These are phyloP conservation scores for Scutellaria baicalensis DNA, from an alignment of 257 asterid genomes.

Conservation along the genomic window DNA sequence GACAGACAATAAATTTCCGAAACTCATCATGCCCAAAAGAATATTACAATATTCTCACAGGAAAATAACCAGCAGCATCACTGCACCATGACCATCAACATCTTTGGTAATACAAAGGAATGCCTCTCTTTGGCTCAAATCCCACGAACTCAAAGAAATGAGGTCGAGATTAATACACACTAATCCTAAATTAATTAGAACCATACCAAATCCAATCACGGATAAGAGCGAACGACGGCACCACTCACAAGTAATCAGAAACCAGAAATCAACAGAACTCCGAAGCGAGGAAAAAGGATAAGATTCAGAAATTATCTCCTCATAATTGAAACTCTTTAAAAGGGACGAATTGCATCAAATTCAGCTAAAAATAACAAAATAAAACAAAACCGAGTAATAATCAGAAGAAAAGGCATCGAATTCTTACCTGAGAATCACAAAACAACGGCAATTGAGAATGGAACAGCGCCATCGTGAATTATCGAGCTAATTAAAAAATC, in stretches of 20 bases:
- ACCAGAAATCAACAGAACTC: background rate
- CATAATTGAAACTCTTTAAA: background rate
- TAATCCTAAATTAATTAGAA: slow-evolving; percentile 1
- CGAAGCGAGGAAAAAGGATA: background rate
- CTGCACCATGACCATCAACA: slow-evolving; percentile 4
- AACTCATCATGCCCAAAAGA: slow-evolving; percentile 3
- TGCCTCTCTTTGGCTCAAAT: slow-evolving; percentile 3
- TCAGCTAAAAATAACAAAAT: background rate
- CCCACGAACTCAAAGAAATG: background rate
- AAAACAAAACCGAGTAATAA: background rate
- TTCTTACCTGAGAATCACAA: slow-evolving; percentile 32
- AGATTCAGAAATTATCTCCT: slow-evolving; percentile 8
- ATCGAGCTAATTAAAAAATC: background rate
- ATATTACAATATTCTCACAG: background rate
- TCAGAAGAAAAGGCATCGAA: slow-evolving; percentile 2
- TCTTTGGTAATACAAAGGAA: background rate
- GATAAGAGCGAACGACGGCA: background rate
- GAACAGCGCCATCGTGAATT: slow-evolving; percentile 29
- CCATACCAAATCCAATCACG: background rate
- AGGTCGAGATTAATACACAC: background rate
- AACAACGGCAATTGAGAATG: slow-evolving; percentile 23
- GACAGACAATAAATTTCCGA: slow-evolving; percentile 5
- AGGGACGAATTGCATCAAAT: background rate
- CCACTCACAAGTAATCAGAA: background rate
- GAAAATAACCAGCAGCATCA: background rate